Conservation (phyloP, 371 early-diverging fungal species). For the Globomyces sp. region DNA sequence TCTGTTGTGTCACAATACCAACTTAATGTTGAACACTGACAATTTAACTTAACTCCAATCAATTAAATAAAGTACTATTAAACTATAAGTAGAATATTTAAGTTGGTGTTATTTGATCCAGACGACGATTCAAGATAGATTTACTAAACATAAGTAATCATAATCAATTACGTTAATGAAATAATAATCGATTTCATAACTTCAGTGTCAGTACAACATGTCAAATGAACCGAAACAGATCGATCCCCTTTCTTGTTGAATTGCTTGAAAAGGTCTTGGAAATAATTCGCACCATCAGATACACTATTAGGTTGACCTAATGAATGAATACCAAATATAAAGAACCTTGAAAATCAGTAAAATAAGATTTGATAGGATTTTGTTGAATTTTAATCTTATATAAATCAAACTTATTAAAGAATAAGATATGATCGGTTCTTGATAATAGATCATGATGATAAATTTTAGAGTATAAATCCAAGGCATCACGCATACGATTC, state of each 20-base stretch:
- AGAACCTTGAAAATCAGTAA: not conserved
- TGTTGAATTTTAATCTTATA: slow-evolving; percentile 18
- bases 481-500: not conserved
- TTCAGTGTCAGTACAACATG: slow-evolving; percentile 10
- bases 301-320: too few species aligned
- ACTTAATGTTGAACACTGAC: too few species aligned
- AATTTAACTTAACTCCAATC: too few species aligned
- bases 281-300: too few species aligned
- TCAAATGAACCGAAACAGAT: not conserved
- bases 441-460: slow-evolving; percentile 53
- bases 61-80: too few species aligned
- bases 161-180: not conserved
- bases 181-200: not conserved
- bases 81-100: too few species aligned
- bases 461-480: slow-evolving; percentile 54
- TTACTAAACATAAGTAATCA: too few species aligned
- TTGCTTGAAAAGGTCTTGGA: too few species aligned
- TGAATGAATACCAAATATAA: not conserved
- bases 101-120: too few species aligned
- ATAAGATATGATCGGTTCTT: slow-evolving; percentile 50
- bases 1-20: too few species aligned
- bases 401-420: slow-evolving; percentile 66
- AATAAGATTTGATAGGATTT: not conserved
- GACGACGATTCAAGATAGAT: too few species aligned
- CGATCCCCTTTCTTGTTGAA: too few species aligned